Percentiles rank a stretch among this genome's conserved stretches.
phyloP scores from a whole-genome alignment of 495 filamentous ascomycete genomes.

The Barbatosphaeria neglecta region DNA sequence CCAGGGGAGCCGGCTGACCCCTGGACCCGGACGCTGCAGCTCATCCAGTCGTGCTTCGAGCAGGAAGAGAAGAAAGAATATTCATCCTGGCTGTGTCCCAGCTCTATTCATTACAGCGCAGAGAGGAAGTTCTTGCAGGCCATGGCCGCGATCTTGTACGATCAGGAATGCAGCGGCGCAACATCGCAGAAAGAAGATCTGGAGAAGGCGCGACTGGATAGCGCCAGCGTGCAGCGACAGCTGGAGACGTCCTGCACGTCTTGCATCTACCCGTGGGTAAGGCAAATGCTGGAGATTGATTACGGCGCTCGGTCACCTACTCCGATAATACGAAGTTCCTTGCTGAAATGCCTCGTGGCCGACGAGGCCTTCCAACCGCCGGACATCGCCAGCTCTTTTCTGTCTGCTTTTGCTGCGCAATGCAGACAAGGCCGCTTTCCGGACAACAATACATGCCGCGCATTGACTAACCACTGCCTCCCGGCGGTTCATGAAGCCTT shows the following conservation, averaged over 20 bases:
- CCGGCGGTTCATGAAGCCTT: no score
- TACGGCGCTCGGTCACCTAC: neutral
- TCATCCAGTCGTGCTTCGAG: neutral
- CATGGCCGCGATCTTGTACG: conserved; percentile 2
- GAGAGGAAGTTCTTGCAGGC: neutral
- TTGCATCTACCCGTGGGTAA: neutral
- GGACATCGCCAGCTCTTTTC: no score
- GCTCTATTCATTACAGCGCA: neutral
- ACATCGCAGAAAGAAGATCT: neutral
- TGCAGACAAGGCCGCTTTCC: conserved; percentile 2
- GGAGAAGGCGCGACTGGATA: neutral
- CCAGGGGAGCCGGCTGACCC: neutral
- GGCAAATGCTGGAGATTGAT: conserved; percentile 4
- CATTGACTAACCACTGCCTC: no score
- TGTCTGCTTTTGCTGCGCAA: conserved; percentile 1
- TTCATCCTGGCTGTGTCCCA: neutral
- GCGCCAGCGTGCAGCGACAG: neutral
- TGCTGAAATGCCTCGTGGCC: no score
- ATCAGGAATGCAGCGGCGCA: conserved; percentile 1
- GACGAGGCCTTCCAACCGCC: no score
- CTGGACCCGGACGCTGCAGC: conserved; percentile 3
- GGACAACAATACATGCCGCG: neutral
- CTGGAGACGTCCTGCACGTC: no score
- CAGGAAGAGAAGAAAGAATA: neutral
- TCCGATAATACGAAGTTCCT: no score